Evolutionary conservation across 148 eudicot species (phyloP), one percentile per base, ranked within the genome.

Genomic region (Chenopodium suecicum): DNA sequence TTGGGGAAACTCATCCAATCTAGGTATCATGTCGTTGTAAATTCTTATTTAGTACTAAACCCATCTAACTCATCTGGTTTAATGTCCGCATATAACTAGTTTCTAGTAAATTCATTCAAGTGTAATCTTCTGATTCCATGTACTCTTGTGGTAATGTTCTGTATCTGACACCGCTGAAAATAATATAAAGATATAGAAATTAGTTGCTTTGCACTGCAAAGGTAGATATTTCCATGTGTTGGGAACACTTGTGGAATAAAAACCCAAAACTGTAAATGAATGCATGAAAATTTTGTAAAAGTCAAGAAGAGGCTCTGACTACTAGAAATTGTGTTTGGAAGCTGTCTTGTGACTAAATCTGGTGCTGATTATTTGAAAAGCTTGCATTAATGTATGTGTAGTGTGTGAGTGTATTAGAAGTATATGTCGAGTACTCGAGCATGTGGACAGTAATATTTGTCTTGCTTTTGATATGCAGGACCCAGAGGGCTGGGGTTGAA

Each of bases 401-500:
- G 19, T 32, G 9, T 46, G 54, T 50, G 32, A 10, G 37, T 37
- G 22, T 37, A 5, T 32, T 69, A 20, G 9, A 70, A 34, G 27
- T 19, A 48, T 69, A 48, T 31, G 32, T 70, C 19, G 19, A 50
- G 46, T 2, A 47, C 20, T 70, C 27, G 19, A 50, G 47, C 5
- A 48, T 29, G 13, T 32, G 50, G 44, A 52, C 17, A 65, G 74
- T 29, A 68, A 52, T 29, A 32, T 66, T 50, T 76, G 64, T 71
- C 52, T 62, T 75, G 64, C 32, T 69, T 29, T 32, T 84, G 80
- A 71, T 54, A 73, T 79, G 75, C 92, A 93, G 98, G 89, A 79
- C 91, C 76, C 94, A 88, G 85, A 95, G 89, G 77, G 95, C 94
- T 78, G 94, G 89, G 47, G 86, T 94, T 79, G 99, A 96, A 85